Base-by-base conservation (phyloP, 2,329 filamentous ascomycete species). In the Cordyceps militaris region DNA sequence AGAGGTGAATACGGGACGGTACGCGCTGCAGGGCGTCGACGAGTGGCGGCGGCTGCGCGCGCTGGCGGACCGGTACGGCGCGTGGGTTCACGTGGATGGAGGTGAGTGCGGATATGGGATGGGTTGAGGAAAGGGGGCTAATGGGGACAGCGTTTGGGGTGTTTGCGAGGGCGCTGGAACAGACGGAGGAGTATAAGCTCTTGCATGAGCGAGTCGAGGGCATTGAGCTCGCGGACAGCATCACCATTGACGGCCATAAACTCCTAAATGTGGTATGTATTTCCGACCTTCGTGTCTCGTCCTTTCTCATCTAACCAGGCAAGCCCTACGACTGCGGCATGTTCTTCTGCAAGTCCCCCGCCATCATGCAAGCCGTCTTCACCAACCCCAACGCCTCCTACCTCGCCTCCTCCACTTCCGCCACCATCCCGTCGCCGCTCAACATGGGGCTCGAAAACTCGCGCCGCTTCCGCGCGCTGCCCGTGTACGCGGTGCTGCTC, bases 371-470 rank as follows among this genome's bases (percentile, higher is more conserved):
- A 57, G 69, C 78, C 30, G 85, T 91, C 10, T 96, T 93, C 71
- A 79, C 82, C 60, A 97, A 97, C 71, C 84, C 89, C 32, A 92
- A 92, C 68, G 92, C 93, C 2, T 88, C 86, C 1, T 97, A 97
- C 67, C 82, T 96, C 47, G 73, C 23, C 10, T 14, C 23, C 34
- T 70, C 71, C 21, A 69, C 70, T 16, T 65, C 66, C 3, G 68
- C 59, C 61, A 66, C 50, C 66, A 87, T 94, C 61, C 84, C 86
- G n/a, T 92, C 88, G 3, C 92, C 92, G 0, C 75, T 96, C 16
- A 93, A 96, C 71, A 83, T 94, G 58, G 91, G 91, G 21, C 77
- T 97, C 21, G 92, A 97, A 66, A 97, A 97, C 72, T 96, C 91
- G 2, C 84, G 92, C 40, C 86, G 92, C 6, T 96, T 97, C 75